Percentiles rank a stretch among this genome's conserved stretches.
phyloP scores from a whole-genome alignment of 1,284 basidiomycete species.

The Ganoderma boninense region DNA sequence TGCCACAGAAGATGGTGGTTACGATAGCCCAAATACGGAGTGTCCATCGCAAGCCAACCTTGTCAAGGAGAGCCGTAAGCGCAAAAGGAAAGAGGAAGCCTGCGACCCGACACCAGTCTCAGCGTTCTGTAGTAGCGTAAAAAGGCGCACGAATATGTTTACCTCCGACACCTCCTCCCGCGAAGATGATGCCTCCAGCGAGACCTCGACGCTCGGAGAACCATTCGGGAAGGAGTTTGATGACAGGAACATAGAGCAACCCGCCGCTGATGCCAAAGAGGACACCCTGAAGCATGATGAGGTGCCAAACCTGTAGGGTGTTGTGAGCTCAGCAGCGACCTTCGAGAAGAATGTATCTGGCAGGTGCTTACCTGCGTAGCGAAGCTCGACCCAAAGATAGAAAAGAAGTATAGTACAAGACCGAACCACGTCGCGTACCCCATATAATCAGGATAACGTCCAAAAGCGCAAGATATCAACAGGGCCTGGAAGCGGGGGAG shows the following conservation, averaged over 20 bases:
- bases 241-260: conserved; percentile 37
- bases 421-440: conserved; percentile 36
- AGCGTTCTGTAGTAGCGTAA: neutral
- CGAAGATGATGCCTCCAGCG: conserved; percentile 42
- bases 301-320: conserved; percentile 34
- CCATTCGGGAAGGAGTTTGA: conserved; percentile 35
- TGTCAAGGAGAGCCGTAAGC: conserved; percentile 34
- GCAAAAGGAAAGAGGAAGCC: conserved; percentile 40
- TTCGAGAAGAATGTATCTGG: neutral
- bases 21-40: conserved; percentile 37
- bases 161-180: conserved; percentile 41
- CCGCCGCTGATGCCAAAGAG: conserved; percentile 38
- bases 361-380: conserved; percentile 29
- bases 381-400: conserved; percentile 39
- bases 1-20: conserved; percentile 30
- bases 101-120: neutral
- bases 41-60: conserved; percentile 40
- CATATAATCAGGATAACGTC: conserved; percentile 38
- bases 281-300: conserved; percentile 41
- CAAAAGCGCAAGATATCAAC: conserved; percentile 33
- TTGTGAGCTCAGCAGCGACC: neutral
- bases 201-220: conserved; percentile 37
- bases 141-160: neutral
- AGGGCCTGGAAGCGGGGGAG: conserved; percentile 18
- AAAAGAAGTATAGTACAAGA: conserved; percentile 32